Evolutionary conservation across 1,284 basidiomycete genomes (phyloP), one percentile per base, ranked within the genome.

Genomic region (Singerocomus inundabilis): DNA sequence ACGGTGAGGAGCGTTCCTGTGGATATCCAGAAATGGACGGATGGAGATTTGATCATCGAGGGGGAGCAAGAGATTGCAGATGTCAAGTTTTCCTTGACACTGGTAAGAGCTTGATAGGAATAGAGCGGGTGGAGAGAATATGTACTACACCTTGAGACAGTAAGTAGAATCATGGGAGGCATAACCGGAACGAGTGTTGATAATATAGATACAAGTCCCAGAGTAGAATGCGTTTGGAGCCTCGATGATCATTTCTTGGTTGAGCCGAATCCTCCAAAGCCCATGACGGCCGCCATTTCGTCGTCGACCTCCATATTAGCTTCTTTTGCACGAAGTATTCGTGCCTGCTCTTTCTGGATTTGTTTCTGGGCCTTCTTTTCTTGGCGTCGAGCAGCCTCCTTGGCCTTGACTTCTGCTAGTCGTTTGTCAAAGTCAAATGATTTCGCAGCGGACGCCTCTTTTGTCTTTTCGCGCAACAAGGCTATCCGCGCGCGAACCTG

Each of bases 351-450:
- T 63, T 85, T 86, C 64, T 79, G 78, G 6, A 81, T 84, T 63
- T 85, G 84, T 68, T 84, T 87, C 57, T 80, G 77, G 0, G 80
- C 79, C 61, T 91, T 89, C 72, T 86, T 84, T 65, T 84, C 79
- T 35, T 79, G 80, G 6, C 86, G 78, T 16, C 79, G 66, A 9
- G 80, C 72, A 5, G 73, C 71, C 66, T 93, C 88, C 54, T 83
- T 84, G 16, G 81, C 82, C 56, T 85, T 85, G 51, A 99, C 85
- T 58, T 93, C 88, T 21, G 84, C 83, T 6, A 99, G 71, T 10
- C 97, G 85, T 61, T 87, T 75, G 60, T 94, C 87, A 70, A 99
- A 99, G 71, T 99, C 96, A 63, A 88, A 99, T 21, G 84, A 81
- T 65, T 95, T 94, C 0, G 91, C 87, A 25, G 78, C 77, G 0